Evolutionary conservation across 1,284 basidiomycete genomes (phyloP), one percentile per base, ranked within the genome.

Genomic region (Prillingera fragicola): DNA sequence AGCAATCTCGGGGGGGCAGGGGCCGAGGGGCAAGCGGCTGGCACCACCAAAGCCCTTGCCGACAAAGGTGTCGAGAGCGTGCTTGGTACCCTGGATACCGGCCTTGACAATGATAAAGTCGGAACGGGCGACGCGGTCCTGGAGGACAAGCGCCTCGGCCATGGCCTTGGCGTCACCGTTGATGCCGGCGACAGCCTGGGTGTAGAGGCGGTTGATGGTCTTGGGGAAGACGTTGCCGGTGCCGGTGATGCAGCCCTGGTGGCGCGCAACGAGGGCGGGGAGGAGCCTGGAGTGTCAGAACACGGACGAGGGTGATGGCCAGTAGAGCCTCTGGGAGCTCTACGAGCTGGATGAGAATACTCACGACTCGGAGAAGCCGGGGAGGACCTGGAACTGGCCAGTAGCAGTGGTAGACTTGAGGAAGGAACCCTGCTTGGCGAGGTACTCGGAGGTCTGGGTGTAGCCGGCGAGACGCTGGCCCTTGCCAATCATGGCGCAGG

Each of bases 401-500:
- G 62, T 56, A 17, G 42, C 51, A 17, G 60, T 60, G 25, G 40
- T 43, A 6, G 42, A n/a, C 38, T 57, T 41, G 28, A 67, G 57
- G 40, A 50, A 52, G 6, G 45, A 19, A 8, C 48, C 55, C 38
- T 62, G 59, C 37, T 50, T 52, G 34, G 58, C 45, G 34, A 64
- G 55, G 61, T 60, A 72, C 21, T 52, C 60, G 18, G 55, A 36
- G 17, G 56, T 57, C 50, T 71, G 63, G 34, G 70, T 69, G 56
- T 74, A 63, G 2, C 78, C 79, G 6, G 82, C 80, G 32, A 91
- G 73, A 8, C 87, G 81, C 41, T 84, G 80, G 39, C 87, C 80
- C 66, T 91, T 91, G 33, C 87, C 87, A 48, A 91, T 79, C 59
- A 81, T 82, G 5, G 83, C 86, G 62, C 87, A 89, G 28, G 88